These are phyloP conservation scores for Polyplosphaeria fusca DNA, from an alignment of 495 filamentous ascomycete species.

Conservation along the genomic window DNA sequence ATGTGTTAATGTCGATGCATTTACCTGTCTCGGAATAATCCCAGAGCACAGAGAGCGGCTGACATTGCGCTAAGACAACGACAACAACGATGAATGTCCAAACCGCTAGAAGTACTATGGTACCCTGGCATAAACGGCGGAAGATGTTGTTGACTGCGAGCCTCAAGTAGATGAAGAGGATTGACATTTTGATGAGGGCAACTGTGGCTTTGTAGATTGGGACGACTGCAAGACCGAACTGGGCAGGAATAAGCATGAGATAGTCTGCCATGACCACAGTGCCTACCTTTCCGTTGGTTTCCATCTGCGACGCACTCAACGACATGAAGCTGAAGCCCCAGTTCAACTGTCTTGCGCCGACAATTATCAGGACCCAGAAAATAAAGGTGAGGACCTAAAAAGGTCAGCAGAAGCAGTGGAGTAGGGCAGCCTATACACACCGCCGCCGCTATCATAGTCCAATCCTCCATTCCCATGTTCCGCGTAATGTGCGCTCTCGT, in stretches of 20 bases:
- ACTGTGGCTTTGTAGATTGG: conserved; percentile 12
- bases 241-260: not conserved
- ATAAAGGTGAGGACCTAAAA: conserved; percentile 5
- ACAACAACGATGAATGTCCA: conserved; percentile 39
- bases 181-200: conserved; percentile 43
- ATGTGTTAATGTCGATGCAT: conserved; percentile 50
- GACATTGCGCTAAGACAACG: conserved; percentile 46
- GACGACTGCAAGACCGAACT: conserved; percentile 12
- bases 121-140: conserved; percentile 34
- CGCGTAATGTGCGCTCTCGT: conserved; percentile 17
- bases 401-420: not conserved
- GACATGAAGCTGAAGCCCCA: conserved; percentile 5
- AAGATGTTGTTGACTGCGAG: conserved; percentile 28
- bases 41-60: conserved; percentile 47
- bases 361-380: conserved; percentile 10
- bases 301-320: conserved; percentile 8
- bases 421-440: not conserved
- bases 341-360: conserved; percentile 4
- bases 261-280: not conserved
- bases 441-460: conserved; percentile 14
- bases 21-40: conserved; percentile 42
- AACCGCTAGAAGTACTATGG: conserved; percentile 30
- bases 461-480: conserved; percentile 14
- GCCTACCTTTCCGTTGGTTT: conserved; percentile 37
- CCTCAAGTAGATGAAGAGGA: conserved; percentile 50